Percentiles rank a stretch among this genome's conserved stretches.
Evolutionary conservation across 345 rosid species (phyloP).

Genomic region (Ceriops zippeliana): DNA sequence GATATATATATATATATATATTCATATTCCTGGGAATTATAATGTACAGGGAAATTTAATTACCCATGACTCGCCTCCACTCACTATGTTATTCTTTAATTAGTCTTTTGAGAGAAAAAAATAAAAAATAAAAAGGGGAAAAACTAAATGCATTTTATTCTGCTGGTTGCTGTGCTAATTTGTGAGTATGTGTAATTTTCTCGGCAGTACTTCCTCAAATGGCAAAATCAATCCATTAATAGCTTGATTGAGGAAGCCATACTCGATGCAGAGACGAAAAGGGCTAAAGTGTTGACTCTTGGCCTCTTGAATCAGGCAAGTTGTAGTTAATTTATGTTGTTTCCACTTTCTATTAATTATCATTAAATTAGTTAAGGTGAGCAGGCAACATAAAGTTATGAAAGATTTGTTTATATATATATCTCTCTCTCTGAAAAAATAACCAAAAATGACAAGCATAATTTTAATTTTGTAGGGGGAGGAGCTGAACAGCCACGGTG

Average conservation of each 20-base stretch:
- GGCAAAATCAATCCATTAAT: constrained; percentile 42
- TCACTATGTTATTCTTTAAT: no score
- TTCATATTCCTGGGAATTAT: neutral
- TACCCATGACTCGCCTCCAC: no score
- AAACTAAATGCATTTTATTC: neutral
- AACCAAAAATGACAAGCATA: neutral
- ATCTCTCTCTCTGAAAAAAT: no score
- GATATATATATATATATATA: neutral
- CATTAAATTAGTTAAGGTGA: no score
- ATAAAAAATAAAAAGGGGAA: no score
- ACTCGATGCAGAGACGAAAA: constrained; percentile 50
- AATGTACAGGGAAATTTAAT: no score
- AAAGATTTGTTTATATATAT: no score
- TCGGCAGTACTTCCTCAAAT: constrained; percentile 36
- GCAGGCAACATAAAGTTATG: no score
- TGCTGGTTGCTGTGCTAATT: neutral
- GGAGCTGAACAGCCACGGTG: constrained; percentile 52
- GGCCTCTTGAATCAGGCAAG: constrained; percentile 66
- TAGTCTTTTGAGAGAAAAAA: no score
- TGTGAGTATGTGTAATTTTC: neutral
- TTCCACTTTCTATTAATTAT: no score
- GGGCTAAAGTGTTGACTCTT: constrained; percentile 53
- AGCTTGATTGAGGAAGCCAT: constrained; percentile 55
- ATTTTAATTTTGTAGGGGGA: constrained; percentile 36
- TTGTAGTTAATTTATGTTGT: no score